Evolutionary conservation across 2,329 filamentous ascomycete species (phyloP), one percentile per base, ranked within the genome.

Genomic region (Colletotrichum ledebouriae): DNA sequence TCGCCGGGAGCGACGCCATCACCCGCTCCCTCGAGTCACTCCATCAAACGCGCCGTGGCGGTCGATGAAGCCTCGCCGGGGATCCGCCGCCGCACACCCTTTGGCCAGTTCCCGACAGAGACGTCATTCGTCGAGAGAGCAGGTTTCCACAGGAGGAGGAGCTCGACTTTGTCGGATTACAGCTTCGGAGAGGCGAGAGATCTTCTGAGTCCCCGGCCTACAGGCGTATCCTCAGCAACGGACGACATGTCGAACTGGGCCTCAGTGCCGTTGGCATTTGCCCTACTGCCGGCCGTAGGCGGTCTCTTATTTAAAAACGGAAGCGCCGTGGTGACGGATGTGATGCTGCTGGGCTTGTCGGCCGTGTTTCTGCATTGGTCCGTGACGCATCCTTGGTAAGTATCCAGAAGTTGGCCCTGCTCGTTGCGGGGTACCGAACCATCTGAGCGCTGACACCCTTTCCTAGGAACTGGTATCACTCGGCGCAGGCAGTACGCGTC

Each of bases 311-410:
- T 97, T 77, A 87, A 92, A 69, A 92, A 97, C 80, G 95, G 95
- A 12, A 91, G 90, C 73, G 88, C 91, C 1, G 86, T 98, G 70
- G 89, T 94, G 62, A 97, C 94, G 0, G 95, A 98, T 78, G 80
- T 97, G 33, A 91, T 96, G 73, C 83, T 98, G 39, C 81, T 98
- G 37, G 89, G 87, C 3, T 79, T 98, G 70, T 92, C 93, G 2
- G 93, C 91, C 4, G 86, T 98, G 50, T 97, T 98, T 75, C 83
- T 98, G 70, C 94, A 97, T 77, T 98, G 94, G 93, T 94, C 93
- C 56, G 91, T 98, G 49, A 91, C 93, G 63, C 84, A 96, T 72
- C 95, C 95, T 73, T 98, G 95, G 94, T 94, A 82, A 76, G 86
- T 73, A 29, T 2, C 49, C 34, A 4, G 22, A 9, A 52, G n/a